phyloP scores from a whole-genome alignment of 2,329 filamentous ascomycete genomes.

The Aspergillus sergii region DNA sequence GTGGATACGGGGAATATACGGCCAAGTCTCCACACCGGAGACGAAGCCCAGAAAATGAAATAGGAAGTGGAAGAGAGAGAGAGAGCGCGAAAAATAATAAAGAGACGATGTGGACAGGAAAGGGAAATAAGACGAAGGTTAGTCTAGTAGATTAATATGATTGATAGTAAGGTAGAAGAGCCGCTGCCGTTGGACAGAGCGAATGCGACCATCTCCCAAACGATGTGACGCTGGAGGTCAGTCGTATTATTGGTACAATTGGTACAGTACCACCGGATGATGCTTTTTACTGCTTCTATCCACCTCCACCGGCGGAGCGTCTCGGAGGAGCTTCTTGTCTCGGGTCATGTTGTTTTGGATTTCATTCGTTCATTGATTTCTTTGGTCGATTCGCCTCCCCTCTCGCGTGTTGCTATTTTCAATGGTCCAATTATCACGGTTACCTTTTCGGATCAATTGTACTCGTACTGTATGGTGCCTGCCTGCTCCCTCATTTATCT shows the following conservation, averaged over 20 bases:
- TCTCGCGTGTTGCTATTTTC: neutral
- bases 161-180: conserved; percentile 7
- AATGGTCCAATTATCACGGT: neutral
- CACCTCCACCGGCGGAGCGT: conserved; percentile 3
- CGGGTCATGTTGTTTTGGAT: neutral
- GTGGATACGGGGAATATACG: conserved; percentile 19
- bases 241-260: conserved; percentile 11
- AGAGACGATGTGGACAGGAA: conserved; percentile 7
- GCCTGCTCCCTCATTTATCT: neutral
- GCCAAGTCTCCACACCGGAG: conserved; percentile 19
- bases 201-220: conserved; percentile 39
- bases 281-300: neutral
- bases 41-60: conserved; percentile 3
- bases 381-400: neutral
- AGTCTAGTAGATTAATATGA: conserved; percentile 1
- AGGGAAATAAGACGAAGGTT: conserved; percentile 4
- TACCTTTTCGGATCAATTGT: neutral
- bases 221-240: conserved; percentile 37
- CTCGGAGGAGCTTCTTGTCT: neutral
- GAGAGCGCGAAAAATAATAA: conserved; percentile 11
- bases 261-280: conserved; percentile 5
- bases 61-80: conserved; percentile 10
- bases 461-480: neutral
- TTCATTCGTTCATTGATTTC: neutral
- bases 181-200: conserved; percentile 19